These are phyloP conservation scores for Plasmodium vivax DNA, from an alignment of 169 alveolate species.

Conservation along the genomic window DNA sequence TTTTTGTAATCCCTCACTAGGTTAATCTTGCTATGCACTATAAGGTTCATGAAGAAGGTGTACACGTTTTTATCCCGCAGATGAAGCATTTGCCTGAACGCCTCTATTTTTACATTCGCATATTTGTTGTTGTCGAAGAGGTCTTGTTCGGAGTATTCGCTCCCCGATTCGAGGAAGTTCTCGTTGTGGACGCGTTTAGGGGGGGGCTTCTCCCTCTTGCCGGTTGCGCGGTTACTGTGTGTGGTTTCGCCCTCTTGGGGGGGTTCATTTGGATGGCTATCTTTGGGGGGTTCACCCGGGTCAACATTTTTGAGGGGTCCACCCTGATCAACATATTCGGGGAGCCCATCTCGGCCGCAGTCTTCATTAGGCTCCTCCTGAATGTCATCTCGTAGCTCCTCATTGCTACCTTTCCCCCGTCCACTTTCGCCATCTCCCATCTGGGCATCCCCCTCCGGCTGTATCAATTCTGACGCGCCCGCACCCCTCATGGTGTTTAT, in stretches of 20 bases:
- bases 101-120: slow-evolving; percentile 38
- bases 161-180: neutral
- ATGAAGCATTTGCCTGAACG: slow-evolving; percentile 28
- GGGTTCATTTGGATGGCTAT: neutral
- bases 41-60: slow-evolving; percentile 42
- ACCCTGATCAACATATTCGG: neutral
- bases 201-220: neutral
- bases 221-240: neutral
- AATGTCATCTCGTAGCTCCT: neutral
- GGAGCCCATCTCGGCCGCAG: neutral
- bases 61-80: slow-evolving; percentile 37
- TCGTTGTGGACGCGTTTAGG: neutral
- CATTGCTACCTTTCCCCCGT: neutral
- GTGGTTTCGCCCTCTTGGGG: neutral
- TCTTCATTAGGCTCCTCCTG: neutral
- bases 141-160: slow-evolving; percentile 41
- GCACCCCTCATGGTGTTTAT: neutral
- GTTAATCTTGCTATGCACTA: slow-evolving; percentile 42
- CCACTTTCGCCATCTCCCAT: neutral
- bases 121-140: slow-evolving; percentile 66
- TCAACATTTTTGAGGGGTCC: neutral
- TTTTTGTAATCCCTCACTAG: slow-evolving; percentile 22
- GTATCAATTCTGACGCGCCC: neutral
- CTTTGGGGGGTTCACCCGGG: neutral
- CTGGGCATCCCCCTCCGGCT: neutral